Base-by-base conservation (phyloP, 345 rosid genomes). In the Microthlaspi erraticum region DNA sequence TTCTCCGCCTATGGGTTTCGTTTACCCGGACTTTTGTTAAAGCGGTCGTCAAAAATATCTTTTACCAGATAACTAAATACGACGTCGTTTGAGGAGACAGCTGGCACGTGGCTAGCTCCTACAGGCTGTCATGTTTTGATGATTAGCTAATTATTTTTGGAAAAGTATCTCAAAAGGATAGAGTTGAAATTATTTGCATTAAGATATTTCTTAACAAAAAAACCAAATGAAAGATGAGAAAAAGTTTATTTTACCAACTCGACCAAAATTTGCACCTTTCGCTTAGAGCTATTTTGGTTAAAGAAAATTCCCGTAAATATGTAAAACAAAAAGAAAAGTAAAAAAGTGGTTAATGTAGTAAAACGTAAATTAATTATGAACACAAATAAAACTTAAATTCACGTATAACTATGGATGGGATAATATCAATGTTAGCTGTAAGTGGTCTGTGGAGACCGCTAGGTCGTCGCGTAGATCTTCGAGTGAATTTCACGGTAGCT, bases 31-130 rank as follows among this genome's bases (percentile, higher is more conserved):
- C 41, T 23, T 60, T 59, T 60, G 8, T 5, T 37, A 45, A 2
- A 20, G 26, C 7, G 63, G 48, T 66, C 62, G 71, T 57, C 39
- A 60, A 32, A 37, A 31, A 65, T 65, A 57, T 63, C 20, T 46
- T 62, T 2, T 14, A 5, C 7, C 2, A 34, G 17, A 38, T 8
- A 17, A 38, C 5, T 17, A 0, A 36, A 12, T 13, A 46, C 52
- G 63, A 20, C 4, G 56, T 3, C 76, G 69, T 72, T 26, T 56
- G 2, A 1, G 4, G 36, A 10, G 29, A 65, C 48, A 59, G 13
- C 39, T 67, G 26, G 9, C 68, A 34, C 73, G 57, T 59, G 68
- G 51, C 32, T 11, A 10, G 4, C 7, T 2, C 2, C 5, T 2
- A 64, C 71, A 63, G 44, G 64, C 23, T 63, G 70, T 63, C 12